Base-by-base conservation (phyloP, 2,329 filamentous ascomycete species). In the Colletotrichum sp. region DNA sequence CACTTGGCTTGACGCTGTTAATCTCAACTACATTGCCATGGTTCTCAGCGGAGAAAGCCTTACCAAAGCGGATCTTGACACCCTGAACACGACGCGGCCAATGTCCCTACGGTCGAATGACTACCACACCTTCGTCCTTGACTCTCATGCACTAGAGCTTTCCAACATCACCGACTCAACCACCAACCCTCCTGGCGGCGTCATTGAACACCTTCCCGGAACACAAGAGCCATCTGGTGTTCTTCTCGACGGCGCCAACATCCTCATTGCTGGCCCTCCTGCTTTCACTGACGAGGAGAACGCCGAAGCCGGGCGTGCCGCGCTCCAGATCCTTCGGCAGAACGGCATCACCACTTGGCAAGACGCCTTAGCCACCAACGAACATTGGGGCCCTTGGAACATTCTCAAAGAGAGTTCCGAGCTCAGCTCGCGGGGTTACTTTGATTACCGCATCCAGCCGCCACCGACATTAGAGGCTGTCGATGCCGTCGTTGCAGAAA, bases 311-410 rank as follows among this genome's bases (percentile, higher is more conserved):
- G 79, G 63, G 12, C 78, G 77, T 1, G 80, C 80, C 32, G 80
- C 80, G 1, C 80, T 82, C 25, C 79, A 80, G 48, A 71, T 82
- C 2, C 77, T 82, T 12, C 79, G 80, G 1, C 78, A 82, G 65
- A 79, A 80, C 7, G 80, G 80, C 1, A 80, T 82, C 8, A 82
- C 80, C 12, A 80, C 80, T 0, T 82, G 82, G 60, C 80, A 82
- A 25, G 80, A 82, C 3, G 80, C 80, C 27, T 77, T 79, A 11
- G 76, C 80, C 4, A 55, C 28, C 1, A 68, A 74, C 0, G 71
- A 36, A 0, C n/a, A 1, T 78, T 2, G 77, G 80, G 13, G 76
- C 32, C 1, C 48, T 79, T 11, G 64, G 34, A 52, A 36, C 65
- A 19, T 68, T 44, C 66, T 79, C 5, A 77, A 81, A 63, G 80